Base-by-base conservation (phyloP, 202 grass and related monocot genomes). In the Saccharum hybrid region DNA sequence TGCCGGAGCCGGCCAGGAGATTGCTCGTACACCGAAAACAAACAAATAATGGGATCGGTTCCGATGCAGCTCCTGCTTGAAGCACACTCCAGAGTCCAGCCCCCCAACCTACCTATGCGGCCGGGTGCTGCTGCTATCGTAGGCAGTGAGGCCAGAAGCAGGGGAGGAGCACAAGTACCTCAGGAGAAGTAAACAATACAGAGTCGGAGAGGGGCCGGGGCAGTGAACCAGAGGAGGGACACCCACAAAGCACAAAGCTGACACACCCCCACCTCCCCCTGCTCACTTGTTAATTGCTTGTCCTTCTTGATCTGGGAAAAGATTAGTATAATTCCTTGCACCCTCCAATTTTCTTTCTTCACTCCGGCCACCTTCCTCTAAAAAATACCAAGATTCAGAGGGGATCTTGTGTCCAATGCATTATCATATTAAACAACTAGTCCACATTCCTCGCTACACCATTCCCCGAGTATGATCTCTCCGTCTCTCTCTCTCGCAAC, bases 211-310 rank as follows among this genome's bases (percentile, higher is more conserved):
- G 42, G 33, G 65, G 30, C 46, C 3, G 8, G 82, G 52, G 82
- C 82, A 79, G 74, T 36, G 68, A 83, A 80, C 66, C 86, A 80
- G 73, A 75, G 73, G 75, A 86, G 88, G 86, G 86, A 91, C 81
- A 91, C 81, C 82, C 70, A 88, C 86, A 88, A 82, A 91, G 82
- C 88, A 97, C 81, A 90, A 90, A 90, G 82, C 91, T 90, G 89
- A 90, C 82, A 97, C 81, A 67, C 76, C 72, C 60, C 74, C 72
- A 83, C 78, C 75, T 70, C 64, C 82, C 74, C 84, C 84, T 82
- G 73, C 81, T 80, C 49, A 76, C 68, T 85, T 85, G 76, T 82
- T 89, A 85, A 75, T 88, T 75, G 81, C 21, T 37, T 69, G 71
- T 79, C 90, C 81, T 87, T 9, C 84, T 81, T 89, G 89, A 84